A percentile compares a stretch with the other conserved stretches of the same genome.
Evolutionary conservation across 768 basidiomycete species (phyloP).

Genomic region (Crepidotus variabilis): DNA sequence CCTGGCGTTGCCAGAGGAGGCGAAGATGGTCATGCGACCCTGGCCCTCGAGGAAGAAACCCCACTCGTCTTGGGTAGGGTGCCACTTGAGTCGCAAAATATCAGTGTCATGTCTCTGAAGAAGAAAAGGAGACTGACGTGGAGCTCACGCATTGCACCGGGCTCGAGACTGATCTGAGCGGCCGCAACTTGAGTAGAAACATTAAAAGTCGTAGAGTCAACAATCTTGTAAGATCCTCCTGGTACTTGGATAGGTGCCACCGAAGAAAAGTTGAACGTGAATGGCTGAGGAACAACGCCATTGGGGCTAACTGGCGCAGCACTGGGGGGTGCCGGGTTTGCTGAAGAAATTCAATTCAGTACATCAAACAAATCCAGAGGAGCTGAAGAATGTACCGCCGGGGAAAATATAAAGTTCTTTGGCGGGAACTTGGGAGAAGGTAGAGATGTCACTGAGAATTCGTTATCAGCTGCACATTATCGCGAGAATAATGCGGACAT

Average conservation of each 20-base stretch:
- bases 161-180: slow-evolving; percentile 55
- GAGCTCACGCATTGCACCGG: slow-evolving; percentile 42
- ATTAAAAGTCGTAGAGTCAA: slow-evolving; percentile 54
- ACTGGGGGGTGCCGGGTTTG: slow-evolving; percentile 38
- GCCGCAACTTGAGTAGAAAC: slow-evolving; percentile 50
- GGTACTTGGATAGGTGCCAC: slow-evolving; percentile 35
- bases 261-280: slow-evolving; percentile 51
- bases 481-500: no score
- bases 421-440: slow-evolving; percentile 53
- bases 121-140: no score
- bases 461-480: no score
- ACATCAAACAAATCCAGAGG: not conserved
- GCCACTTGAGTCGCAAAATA: slow-evolving; percentile 42
- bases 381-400: slow-evolving; percentile 15
- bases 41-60: slow-evolving; percentile 52
- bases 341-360: slow-evolving; percentile 17
- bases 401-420: slow-evolving; percentile 53
- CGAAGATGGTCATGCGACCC: slow-evolving; percentile 57
- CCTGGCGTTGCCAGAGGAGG: slow-evolving; percentile 45
- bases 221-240: slow-evolving; percentile 59
- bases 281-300: slow-evolving; percentile 45
- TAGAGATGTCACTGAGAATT: slow-evolving; percentile 33
- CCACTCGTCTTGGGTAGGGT: slow-evolving; percentile 70
- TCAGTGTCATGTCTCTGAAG: no score
- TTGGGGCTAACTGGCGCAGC: slow-evolving; percentile 40